Percentiles rank a stretch among this genome's conserved stretches.
These are phyloP conservation scores for Claviceps sp. DNA, from an alignment of 2,329 filamentous ascomycete species.

Conservation along the genomic window DNA sequence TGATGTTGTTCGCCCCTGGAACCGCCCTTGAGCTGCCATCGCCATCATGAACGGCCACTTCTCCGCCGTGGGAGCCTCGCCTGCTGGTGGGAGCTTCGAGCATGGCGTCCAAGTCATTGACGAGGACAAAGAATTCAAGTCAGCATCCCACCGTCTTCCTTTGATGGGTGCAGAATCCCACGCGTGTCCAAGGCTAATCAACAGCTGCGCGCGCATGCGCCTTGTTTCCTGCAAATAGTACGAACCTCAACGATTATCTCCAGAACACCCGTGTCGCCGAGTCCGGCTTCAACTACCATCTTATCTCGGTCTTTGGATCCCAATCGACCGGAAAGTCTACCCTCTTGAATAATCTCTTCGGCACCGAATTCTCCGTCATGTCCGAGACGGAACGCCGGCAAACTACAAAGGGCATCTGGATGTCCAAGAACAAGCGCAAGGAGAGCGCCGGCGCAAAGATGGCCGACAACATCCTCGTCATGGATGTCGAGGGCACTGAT, in stretches of 20 bases:
- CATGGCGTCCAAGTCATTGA: slow-evolving; percentile 96
- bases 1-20: slow-evolving; percentile 2
- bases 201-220: slow-evolving; percentile 2
- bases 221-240: slow-evolving; percentile 30
- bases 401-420: slow-evolving; percentile 98
- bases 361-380: slow-evolving; percentile 96
- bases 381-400: slow-evolving; percentile 85
- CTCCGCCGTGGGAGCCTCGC: slow-evolving; percentile 55
- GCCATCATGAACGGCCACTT: slow-evolving; percentile 66
- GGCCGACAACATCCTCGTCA: slow-evolving; percentile 96
- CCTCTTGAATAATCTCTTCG: slow-evolving; percentile 87
- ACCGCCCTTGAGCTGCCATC: slow-evolving; percentile 1
- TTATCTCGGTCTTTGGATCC: slow-evolving; percentile 97
- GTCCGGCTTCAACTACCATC: slow-evolving; percentile 96
- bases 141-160: slow-evolving; percentile 21
- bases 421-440: slow-evolving; percentile 85
- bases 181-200: not conserved
- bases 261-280: slow-evolving; percentile 65
- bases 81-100: slow-evolving; percentile 57
- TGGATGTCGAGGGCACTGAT: slow-evolving; percentile 98
- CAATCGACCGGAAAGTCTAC: slow-evolving; percentile 98
- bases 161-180: not conserved
- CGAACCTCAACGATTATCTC: slow-evolving; percentile 71
- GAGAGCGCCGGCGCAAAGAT: slow-evolving; percentile 44
- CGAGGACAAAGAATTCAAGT: slow-evolving; percentile 91